Conservation (phyloP, 2,329 filamentous ascomycete genomes). For the Fusarium sambucinum region DNA sequence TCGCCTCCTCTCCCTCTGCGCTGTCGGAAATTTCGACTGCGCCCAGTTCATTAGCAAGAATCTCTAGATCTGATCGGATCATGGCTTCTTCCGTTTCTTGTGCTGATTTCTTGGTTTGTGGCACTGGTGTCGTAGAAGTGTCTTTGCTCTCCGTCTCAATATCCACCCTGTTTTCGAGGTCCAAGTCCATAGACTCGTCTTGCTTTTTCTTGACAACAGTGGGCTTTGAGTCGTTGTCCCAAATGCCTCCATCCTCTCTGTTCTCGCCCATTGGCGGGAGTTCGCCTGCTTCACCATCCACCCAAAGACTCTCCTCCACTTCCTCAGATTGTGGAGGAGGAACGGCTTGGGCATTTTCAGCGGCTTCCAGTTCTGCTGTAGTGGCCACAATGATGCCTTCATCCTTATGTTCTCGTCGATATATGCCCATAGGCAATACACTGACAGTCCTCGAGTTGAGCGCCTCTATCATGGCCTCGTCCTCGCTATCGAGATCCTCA, state of each 20-base stretch:
- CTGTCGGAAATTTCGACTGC: constrained; percentile 49
- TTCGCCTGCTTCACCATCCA: constrained; percentile 53
- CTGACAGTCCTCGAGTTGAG: constrained; percentile 50
- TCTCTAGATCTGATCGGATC: constrained; percentile 56
- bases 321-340: constrained; percentile 34
- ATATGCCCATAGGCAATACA: constrained; percentile 68
- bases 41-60: constrained; percentile 60
- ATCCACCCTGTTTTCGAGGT: constrained; percentile 48
- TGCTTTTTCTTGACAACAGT: constrained; percentile 59
- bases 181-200: constrained; percentile 59
- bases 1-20: constrained; percentile 38
- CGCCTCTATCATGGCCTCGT: constrained; percentile 57
- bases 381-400: constrained; percentile 66
- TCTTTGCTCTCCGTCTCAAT: constrained; percentile 42
- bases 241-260: constrained; percentile 57
- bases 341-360: constrained; percentile 57
- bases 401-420: constrained; percentile 66
- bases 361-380: constrained; percentile 68
- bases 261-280: constrained; percentile 47
- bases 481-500: constrained; percentile 61
- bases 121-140: constrained; percentile 39
- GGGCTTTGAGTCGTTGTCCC: constrained; percentile 57
- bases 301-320: constrained; percentile 61
- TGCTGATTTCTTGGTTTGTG: constrained; percentile 48
- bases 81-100: constrained; percentile 56